Conservation (phyloP, 2,329 filamentous ascomycete genomes). For the Sporothrix pallida region DNA sequence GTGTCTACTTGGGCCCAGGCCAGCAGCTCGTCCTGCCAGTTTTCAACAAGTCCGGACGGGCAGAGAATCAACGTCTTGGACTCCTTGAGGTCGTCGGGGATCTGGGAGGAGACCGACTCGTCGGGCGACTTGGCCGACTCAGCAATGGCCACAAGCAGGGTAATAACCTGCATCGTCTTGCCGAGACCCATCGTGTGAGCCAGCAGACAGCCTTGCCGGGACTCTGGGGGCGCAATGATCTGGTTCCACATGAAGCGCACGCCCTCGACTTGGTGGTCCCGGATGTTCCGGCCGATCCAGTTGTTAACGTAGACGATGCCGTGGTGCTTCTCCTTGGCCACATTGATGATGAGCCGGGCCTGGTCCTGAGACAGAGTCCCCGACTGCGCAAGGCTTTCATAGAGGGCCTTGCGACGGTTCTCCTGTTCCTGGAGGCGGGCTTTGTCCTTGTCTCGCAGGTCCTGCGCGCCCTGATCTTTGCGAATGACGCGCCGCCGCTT, state of each 20-base stretch:
- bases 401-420: slow-evolving; percentile 56
- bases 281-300: slow-evolving; percentile 69
- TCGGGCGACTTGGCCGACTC: slow-evolving; percentile 68
- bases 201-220: slow-evolving; percentile 76
- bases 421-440: slow-evolving; percentile 61
- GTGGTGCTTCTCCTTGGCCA: slow-evolving; percentile 65
- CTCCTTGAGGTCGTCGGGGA: slow-evolving; percentile 68
- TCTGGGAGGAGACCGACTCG: slow-evolving; percentile 62
- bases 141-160: slow-evolving; percentile 76
- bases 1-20: slow-evolving; percentile 67
- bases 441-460: slow-evolving; percentile 61
- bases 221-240: slow-evolving; percentile 64
- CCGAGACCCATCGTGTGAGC: slow-evolving; percentile 92
- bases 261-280: slow-evolving; percentile 79
- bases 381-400: slow-evolving; percentile 52
- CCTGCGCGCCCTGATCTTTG: slow-evolving; percentile 57
- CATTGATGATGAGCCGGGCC: slow-evolving; percentile 67
- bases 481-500: slow-evolving; percentile 55
- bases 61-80: slow-evolving; percentile 75
- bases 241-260: slow-evolving; percentile 91
- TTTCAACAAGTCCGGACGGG: slow-evolving; percentile 75
- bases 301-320: slow-evolving; percentile 68
- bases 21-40: slow-evolving; percentile 80
- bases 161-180: slow-evolving; percentile 91
- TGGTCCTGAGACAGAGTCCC: slow-evolving; percentile 53